Conservation (phyloP, 1,284 basidiomycete genomes). For the Cryptococcus sp. region DNA sequence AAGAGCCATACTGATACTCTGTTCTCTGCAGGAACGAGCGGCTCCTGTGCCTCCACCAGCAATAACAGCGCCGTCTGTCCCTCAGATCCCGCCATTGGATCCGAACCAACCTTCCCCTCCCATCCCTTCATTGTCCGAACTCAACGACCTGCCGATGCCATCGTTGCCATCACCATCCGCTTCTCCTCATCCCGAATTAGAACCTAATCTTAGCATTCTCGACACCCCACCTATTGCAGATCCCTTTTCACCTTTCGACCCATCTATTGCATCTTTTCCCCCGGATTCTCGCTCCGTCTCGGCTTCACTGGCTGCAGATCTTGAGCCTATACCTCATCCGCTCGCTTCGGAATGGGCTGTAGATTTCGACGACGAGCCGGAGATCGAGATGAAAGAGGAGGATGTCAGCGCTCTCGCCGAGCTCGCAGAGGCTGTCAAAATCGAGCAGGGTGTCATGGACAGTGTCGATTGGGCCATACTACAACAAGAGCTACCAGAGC, state of each 20-base stretch:
- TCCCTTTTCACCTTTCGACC: conserved; percentile 19
- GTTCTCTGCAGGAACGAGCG: conserved; percentile 24
- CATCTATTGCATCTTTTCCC: background rate
- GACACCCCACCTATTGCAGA: conserved; percentile 19
- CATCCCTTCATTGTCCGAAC: background rate
- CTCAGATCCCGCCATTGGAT: conserved; percentile 33
- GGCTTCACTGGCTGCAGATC: background rate
- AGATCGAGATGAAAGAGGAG: conserved; percentile 11
- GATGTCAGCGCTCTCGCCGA: conserved; percentile 16
- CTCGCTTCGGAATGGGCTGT: background rate
- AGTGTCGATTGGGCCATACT: conserved; percentile 5
- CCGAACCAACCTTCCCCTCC: conserved; percentile 16
- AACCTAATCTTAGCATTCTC: conserved; percentile 1
- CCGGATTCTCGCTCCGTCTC: background rate
- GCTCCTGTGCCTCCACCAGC: conserved; percentile 33
- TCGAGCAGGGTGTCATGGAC: conserved; percentile 8
- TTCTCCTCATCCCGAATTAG: background rate
- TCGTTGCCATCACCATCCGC: too few relatives aligned
- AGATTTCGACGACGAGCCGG: conserved; percentile 1
- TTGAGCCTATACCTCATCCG: background rate
- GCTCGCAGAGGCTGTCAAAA: conserved; percentile 17
- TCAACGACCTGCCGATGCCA: too few relatives aligned
- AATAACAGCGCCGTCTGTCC: conserved; percentile 34
- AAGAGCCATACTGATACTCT: background rate
- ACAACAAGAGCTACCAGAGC: too few relatives aligned